Base-by-base conservation (phyloP, 139 green algal genomes). In the Picochlorum sp. region DNA sequence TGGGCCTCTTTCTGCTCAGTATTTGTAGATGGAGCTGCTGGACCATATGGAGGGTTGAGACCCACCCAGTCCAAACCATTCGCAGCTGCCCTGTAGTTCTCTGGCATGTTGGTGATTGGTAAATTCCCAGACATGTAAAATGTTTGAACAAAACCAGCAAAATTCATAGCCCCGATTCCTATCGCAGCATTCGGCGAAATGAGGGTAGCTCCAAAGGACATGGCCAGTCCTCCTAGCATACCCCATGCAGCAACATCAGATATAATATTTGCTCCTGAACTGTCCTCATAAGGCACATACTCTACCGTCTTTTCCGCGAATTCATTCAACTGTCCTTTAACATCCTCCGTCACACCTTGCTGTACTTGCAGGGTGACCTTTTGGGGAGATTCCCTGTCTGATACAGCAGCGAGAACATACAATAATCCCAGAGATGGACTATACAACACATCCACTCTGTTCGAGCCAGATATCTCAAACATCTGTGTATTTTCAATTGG, bases 51-150 rank as follows among this genome's bases (percentile, higher is more conserved):
- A n/a, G 58, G 58, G 8, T 65, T 28, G 15, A 65, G 23, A 28
- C 20, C 41, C 8, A 65, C 44, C 58, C 58, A 65, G 20, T 51
- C 41, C 23, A 65, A 18, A 52, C 58, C 44, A 18, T 49, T 18
- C 1, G 58, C 58, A 0, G 58, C 58, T 28, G 20, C n/a, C 20
- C 23, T 51, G 28, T 65, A 65, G 34, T 65, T 65, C 15, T 60
- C 46, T 28, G 68, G 68, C 68, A 74, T 69, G 47, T 74, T 74
- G 45, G 23, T 74, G 30, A 74, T 41, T 16, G 68, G 68, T 49
- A 74, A 57, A 20, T 30, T 69, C 47, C 68, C 68, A 10, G 13
- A 58, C 21, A 64, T 57, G 32, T 60, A 60, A 15, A 74, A 74
- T 3, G 68, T 74, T 57, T 74, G 68, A 38, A 52, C 68, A 56